These are phyloP conservation scores for Oryza glaberrima DNA, from an alignment of 176 grass and related monocot genomes.

Conservation along the genomic window DNA sequence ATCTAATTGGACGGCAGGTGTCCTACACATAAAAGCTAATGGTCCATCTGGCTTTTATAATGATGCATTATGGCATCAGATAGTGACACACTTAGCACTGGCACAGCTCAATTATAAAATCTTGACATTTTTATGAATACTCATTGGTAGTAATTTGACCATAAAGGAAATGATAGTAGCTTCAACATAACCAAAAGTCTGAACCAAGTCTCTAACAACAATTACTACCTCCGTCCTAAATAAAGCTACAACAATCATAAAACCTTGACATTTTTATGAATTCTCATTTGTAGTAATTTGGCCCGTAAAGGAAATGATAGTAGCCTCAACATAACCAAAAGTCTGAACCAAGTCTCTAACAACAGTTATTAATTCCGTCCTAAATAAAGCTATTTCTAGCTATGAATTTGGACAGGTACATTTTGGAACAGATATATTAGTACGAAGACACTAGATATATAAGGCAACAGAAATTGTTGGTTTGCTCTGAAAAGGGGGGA, in stretches of 20 bases:
- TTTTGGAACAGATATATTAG: no score
- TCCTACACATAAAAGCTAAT: not conserved
- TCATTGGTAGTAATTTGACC: not conserved
- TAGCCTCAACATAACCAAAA: not conserved
- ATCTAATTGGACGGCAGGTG: constrained; percentile 26
- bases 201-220: not conserved
- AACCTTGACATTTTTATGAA: not conserved
- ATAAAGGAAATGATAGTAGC: not conserved
- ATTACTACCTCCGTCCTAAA: no score
- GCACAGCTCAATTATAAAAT: not conserved
- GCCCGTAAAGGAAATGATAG: not conserved
- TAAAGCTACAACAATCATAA: not conserved
- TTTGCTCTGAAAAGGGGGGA: not conserved
- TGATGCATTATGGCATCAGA: not conserved
- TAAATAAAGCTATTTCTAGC: no score
- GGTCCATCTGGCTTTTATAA: constrained; percentile 33
- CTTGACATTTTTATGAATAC: not conserved
- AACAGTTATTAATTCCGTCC: no score
- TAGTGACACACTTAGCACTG: not conserved
- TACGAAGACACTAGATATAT: not conserved
- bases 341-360: not conserved
- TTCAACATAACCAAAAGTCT: not conserved
- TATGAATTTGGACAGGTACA: no score
- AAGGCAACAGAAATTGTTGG: not conserved
- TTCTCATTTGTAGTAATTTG: not conserved